A percentile compares a stretch with the other conserved stretches of the same genome.
phyloP scores from a whole-genome alignment of 495 filamentous ascomycete genomes.

The Platismatia glauca region DNA sequence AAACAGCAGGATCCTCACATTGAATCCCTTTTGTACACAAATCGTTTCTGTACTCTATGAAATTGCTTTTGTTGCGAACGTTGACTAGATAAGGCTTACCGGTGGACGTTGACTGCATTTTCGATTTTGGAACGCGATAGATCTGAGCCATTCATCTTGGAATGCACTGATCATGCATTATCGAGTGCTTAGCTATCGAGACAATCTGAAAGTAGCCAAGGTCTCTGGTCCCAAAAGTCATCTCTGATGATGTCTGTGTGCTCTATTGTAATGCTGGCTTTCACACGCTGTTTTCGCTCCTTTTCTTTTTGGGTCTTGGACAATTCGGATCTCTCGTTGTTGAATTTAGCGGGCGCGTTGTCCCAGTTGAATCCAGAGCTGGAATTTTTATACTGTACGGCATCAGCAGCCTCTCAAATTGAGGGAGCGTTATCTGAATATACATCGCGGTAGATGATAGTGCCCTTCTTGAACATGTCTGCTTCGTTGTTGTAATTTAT shows the following conservation, averaged over 20 bases:
- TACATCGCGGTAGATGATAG: conserved; percentile 77
- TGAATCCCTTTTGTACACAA: neutral
- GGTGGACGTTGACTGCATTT: neutral
- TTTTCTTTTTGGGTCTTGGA: conserved; percentile 74
- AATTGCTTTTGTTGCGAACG: no score
- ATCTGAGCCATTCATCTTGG: neutral
- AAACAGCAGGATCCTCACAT: neutral
- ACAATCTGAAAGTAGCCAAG: conserved; percentile 66
- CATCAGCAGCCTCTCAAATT: neutral
- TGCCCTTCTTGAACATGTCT: conserved; percentile 89
- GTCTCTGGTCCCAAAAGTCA: conserved; percentile 79
- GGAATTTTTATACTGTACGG: neutral
- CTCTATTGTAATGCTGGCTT: conserved; percentile 67
- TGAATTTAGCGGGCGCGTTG: neutral
- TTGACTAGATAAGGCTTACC: neutral
- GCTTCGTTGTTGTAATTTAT: conserved; percentile 97
- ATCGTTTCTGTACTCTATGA: no score
- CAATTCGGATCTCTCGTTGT: conserved; percentile 26
- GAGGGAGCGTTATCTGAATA: neutral
- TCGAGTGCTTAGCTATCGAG: neutral
- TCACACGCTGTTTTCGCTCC: conserved; percentile 61
- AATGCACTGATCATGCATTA: neutral
- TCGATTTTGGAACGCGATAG: neutral
- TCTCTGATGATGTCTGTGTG: conserved; percentile 91
- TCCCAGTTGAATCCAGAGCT: neutral